A percentile compares a stretch with the other conserved stretches of the same genome.
Evolutionary conservation across 495 filamentous ascomycete species (phyloP).

Genomic region (Penicillium coprophilum): DNA sequence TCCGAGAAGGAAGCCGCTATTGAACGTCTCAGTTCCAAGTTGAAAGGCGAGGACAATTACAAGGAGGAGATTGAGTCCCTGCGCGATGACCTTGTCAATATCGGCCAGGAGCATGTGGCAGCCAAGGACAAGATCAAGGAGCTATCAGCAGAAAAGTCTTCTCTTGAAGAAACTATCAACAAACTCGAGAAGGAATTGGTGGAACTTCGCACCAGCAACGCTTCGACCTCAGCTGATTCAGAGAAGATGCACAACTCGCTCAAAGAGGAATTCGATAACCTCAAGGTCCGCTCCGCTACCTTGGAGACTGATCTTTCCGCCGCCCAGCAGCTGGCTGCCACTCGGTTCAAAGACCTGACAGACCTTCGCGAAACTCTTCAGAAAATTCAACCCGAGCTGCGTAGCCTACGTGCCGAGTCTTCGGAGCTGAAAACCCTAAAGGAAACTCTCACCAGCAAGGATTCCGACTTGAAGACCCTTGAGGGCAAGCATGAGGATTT

Average conservation of each 20-base stretch:
- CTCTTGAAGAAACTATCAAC: slow-evolving; percentile 60
- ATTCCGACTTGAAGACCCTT: slow-evolving; percentile 65
- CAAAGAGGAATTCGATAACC: slow-evolving; percentile 68
- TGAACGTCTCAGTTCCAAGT: slow-evolving; percentile 60
- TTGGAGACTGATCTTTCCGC: slow-evolving; percentile 84
- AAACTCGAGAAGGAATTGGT: slow-evolving; percentile 64
- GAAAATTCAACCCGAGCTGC: slow-evolving; percentile 83
- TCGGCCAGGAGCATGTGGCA: slow-evolving; percentile 80
- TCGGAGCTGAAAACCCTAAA: slow-evolving; percentile 67
- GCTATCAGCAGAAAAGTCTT: slow-evolving; percentile 58
- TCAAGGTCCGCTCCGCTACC: slow-evolving; percentile 66
- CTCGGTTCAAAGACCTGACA: slow-evolving; percentile 82
- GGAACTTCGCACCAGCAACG: slow-evolving; percentile 56
- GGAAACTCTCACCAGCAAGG: slow-evolving; percentile 68
- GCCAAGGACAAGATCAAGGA: slow-evolving; percentile 77
- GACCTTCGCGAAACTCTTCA: slow-evolving; percentile 75
- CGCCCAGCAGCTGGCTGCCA: slow-evolving; percentile 78
- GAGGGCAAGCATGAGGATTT: slow-evolving; percentile 82
- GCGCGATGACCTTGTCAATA: slow-evolving; percentile 69
- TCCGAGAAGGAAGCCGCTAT: slow-evolving; percentile 71
- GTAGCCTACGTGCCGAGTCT: slow-evolving; percentile 70
- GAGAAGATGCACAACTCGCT: slow-evolving; percentile 59
- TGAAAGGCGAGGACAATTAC: slow-evolving; percentile 75
- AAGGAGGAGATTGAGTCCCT: slow-evolving; percentile 84
- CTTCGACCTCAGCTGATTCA: slow-evolving; percentile 46